Base-by-base conservation (phyloP, 2,329 filamentous ascomycete species). In the Cordyceps sp. region DNA sequence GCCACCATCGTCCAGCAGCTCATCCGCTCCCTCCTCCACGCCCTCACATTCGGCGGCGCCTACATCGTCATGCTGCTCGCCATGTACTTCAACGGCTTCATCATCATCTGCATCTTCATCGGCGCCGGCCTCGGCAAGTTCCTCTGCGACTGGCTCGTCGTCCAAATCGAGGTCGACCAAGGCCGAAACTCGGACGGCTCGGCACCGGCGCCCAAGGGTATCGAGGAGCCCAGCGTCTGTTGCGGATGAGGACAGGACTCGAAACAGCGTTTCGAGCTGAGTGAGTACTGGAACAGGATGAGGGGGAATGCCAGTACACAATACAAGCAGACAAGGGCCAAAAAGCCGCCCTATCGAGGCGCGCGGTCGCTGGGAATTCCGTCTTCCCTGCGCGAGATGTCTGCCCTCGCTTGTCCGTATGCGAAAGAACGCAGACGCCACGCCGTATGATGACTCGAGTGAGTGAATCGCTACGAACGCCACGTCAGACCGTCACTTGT, bases 71-170 rank as follows among this genome's bases (percentile, higher is more conserved):
- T 88, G 81, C 52, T 78, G 57, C 54, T 59, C 7, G 64, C 64
- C 41, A 72, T 72, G 66, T 69, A 69, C 48, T 72, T 66, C 46
- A 70, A 70, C 42, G 69, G 75, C 21, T 88, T 81, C 51, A 66
- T 88, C 39, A 82, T 88, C 48, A 78, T 88, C 37, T 80, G 72
- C 42, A 81, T 88, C 45, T 69, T 88, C 36, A 44, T 68, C 26
- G 64, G 64, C 4, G 61, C 61, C 9, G 58, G 60, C 7, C 39
- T 68, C 28, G 64, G 64, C 36, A 67, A 67, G 48, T 67, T 67
- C 42, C 39, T 66, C n/a, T 66, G 59, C 41, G 63, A 67, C 44
- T 69, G 64, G 64, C 48, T 66, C 45, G 58, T 58, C 17, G 49
- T 54, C 30, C 57, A 52, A 34, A 49, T 66, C n/a, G 49, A 58